A percentile compares a stretch with the other conserved stretches of the same genome.
Conservation (phyloP, 495 filamentous ascomycete species). For the Pseudotulostoma volvatum region DNA sequence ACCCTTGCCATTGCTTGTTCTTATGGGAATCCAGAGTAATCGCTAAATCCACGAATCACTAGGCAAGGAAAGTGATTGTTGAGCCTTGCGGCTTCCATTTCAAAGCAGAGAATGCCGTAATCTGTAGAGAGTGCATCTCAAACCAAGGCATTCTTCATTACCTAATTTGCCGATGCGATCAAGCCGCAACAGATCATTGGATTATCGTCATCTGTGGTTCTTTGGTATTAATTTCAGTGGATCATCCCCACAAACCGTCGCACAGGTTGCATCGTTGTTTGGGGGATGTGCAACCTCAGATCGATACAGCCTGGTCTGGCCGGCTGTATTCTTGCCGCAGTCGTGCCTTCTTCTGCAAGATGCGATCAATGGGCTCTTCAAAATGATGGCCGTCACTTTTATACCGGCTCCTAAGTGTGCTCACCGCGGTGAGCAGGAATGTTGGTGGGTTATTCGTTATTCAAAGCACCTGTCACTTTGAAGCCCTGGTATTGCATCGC, state of each 20-base stretch:
- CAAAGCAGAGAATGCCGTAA: conserved; percentile 20
- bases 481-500: conserved; percentile 6
- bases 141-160: conserved; percentile 15
- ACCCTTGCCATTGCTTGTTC: conserved; percentile 3
- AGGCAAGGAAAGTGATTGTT: conserved; percentile 14
- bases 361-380: conserved; percentile 8
- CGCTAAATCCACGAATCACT: conserved; percentile 14
- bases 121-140: conserved; percentile 15
- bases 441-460: conserved; percentile 11
- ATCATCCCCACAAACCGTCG: not conserved
- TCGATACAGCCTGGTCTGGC: conserved; percentile 13
- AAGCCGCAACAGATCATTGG: conserved; percentile 14
- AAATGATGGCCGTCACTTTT: conserved; percentile 1
- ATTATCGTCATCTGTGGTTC: not conserved
- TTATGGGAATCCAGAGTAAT: conserved; percentile 19
- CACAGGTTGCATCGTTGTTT: not conserved
- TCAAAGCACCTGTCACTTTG: conserved; percentile 9
- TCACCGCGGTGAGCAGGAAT: conserved; percentile 5
- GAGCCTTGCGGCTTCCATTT: conserved; percentile 17
- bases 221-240: not conserved
- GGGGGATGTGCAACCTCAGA: not conserved
- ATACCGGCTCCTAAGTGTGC: conserved; percentile 1
- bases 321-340: conserved; percentile 10
- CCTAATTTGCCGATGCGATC: conserved; percentile 16
- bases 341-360: conserved; percentile 7